Evolutionary conservation across 257 asterid genomes (phyloP), one percentile per base, ranked within the genome.

Genomic region (Henckelia pumila): DNA sequence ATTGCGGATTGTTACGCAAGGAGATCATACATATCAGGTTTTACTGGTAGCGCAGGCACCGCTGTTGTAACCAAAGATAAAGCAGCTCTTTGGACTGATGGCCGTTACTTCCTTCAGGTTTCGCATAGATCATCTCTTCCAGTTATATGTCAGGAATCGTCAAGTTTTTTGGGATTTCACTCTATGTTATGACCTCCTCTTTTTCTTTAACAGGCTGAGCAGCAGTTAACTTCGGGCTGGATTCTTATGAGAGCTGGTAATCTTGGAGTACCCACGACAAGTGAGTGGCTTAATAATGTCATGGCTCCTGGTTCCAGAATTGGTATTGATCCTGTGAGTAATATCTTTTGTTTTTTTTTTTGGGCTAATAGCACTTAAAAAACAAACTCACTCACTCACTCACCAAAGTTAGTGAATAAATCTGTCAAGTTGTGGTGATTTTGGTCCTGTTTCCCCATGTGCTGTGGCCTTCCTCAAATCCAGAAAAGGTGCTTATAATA

Each of bases 51-150:
- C 62, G 99, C 99, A 58, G 99, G 97, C 61, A 93, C 99, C 67
- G 99, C 96, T 19, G 89, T 90, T 66, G 92, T 93, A 75, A 93
- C 99, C 5, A 93, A 90, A 80, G 94, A 86, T 77, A 86, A 86
- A 84, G 99, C 99, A 30, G 97, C 97, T 67, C 86, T 93, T 64
- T 93, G 99, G 99, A 93, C 99, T 1, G 99, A 93, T 65, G 99
- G 95, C 32, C 83, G 99, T 19, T 93, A 93, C 84, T 93, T 93
- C 75, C 91, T 93, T 50, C 99, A 90, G 97, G 98, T 92, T 35
- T 61, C 72, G 64, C 47, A 28, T 67, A n/a, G 19, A 59, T 28
- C 70, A 56, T n/a, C n/a, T 28, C 59, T 72, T 25, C n/a, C 37
- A 21, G 7, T 56, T 58, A 35, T 25, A 29, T 58, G 28, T 28